Conservation (phyloP, 495 filamentous ascomycete species). For the Penicillium paradoxum region DNA sequence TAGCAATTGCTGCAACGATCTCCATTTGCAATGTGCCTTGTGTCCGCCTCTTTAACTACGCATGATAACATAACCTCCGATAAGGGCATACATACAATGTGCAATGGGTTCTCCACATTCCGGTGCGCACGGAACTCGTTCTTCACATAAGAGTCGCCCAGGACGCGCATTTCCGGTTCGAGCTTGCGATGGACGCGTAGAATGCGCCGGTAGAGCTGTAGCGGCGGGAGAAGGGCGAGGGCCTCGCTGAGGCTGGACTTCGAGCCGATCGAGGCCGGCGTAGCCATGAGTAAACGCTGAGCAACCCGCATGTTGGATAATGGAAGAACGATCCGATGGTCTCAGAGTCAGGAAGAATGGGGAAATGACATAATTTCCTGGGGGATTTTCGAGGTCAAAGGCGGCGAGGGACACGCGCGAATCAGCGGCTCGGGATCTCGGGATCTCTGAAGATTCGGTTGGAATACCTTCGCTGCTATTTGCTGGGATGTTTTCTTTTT, state of each 20-base stretch:
- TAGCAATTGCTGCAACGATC: slow-evolving; percentile 5
- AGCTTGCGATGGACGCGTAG: slow-evolving; percentile 83
- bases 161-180: slow-evolving; percentile 63
- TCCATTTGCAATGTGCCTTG: background rate
- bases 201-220: slow-evolving; percentile 82
- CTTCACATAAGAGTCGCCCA: slow-evolving; percentile 90
- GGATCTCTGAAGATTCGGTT: background rate
- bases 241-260: slow-evolving; percentile 51
- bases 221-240: slow-evolving; percentile 80
- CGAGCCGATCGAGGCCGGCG: slow-evolving; percentile 42
- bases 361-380: slow-evolving; percentile 29
- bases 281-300: slow-evolving; percentile 42
- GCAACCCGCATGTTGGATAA: slow-evolving; percentile 28
- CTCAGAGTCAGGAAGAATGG: background rate
- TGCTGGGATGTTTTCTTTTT: too few species aligned
- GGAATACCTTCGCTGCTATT: background rate
- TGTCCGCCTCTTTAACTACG: background rate
- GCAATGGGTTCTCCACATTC: slow-evolving; percentile 81
- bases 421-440: slow-evolving; percentile 13
- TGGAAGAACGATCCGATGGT: slow-evolving; percentile 8
- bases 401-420: slow-evolving; percentile 21
- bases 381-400: slow-evolving; percentile 18
- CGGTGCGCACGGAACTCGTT: slow-evolving; percentile 81
- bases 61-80: background rate
- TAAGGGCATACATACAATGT: slow-evolving; percentile 59